Percentiles rank a stretch among this genome's conserved stretches.
phyloP scores from a whole-genome alignment of 2,329 filamentous ascomycete genomes.

The Alternaria panax region DNA sequence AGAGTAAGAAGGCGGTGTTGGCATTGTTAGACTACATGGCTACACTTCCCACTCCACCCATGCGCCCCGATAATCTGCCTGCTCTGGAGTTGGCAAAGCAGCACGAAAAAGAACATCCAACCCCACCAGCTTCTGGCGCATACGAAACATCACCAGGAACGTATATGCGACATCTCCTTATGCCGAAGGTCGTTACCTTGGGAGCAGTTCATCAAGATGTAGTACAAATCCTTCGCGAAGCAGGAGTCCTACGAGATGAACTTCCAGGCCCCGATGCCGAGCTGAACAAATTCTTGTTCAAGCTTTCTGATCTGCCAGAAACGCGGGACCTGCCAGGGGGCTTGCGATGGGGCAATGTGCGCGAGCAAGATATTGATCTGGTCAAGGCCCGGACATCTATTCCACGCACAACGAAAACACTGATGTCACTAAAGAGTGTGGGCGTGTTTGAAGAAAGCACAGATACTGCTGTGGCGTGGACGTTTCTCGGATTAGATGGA shows the following conservation, averaged over 20 bases:
- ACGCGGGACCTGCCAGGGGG: slow-evolving; percentile 53
- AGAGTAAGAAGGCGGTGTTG: slow-evolving; percentile 42
- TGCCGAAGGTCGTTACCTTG: slow-evolving; percentile 52
- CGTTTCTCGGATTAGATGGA: slow-evolving; percentile 68
- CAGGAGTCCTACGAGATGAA: slow-evolving; percentile 35
- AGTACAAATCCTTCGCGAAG: slow-evolving; percentile 30
- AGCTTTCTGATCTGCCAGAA: slow-evolving; percentile 55
- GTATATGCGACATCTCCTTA: slow-evolving; percentile 44
- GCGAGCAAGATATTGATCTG: slow-evolving; percentile 62
- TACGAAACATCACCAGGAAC: slow-evolving; percentile 30
- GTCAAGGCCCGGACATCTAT: slow-evolving; percentile 60
- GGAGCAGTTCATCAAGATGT: slow-evolving; percentile 53
- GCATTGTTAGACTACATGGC: slow-evolving; percentile 39
- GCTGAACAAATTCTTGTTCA: slow-evolving; percentile 67
- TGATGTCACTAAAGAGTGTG: slow-evolving; percentile 51
- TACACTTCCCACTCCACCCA: slow-evolving; percentile 34
- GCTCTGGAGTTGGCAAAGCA: slow-evolving; percentile 38
- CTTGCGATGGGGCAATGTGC: slow-evolving; percentile 64
- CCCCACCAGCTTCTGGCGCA: slow-evolving; percentile 25
- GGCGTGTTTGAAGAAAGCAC: slow-evolving; percentile 54
- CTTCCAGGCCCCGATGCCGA: slow-evolving; percentile 40
- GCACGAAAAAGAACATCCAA: slow-evolving; percentile 38
- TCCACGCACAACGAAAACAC: slow-evolving; percentile 59
- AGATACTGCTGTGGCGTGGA: slow-evolving; percentile 68
- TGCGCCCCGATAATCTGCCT: slow-evolving; percentile 35